Percentiles rank a stretch among this genome's conserved stretches.
Conservation (phyloP, 192 early-diverging fungal species). For the Dimargaris verticillata region DNA sequence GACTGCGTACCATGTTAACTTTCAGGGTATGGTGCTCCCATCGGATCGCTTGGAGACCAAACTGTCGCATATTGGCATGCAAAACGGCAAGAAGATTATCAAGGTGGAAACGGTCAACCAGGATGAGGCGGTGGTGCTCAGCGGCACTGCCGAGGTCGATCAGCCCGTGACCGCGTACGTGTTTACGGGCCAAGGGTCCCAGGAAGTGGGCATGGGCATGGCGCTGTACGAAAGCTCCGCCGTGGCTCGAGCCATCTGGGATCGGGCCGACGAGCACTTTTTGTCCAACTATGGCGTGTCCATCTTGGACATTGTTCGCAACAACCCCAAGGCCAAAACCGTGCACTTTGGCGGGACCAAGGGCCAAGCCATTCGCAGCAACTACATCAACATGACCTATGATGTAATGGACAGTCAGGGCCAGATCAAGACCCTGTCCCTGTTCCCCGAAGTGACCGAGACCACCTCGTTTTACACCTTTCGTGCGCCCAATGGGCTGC, state of each 20-base stretch:
- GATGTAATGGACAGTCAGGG: constrained; percentile 64
- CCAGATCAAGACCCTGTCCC: constrained; percentile 51
- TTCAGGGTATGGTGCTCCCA: constrained; percentile 88
- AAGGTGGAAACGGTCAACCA: constrained; percentile 78
- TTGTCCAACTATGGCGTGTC: constrained; percentile 72
- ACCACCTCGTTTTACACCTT: constrained; percentile 63
- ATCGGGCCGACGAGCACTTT: constrained; percentile 78
- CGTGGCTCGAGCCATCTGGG: constrained; percentile 77
- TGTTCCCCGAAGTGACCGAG: constrained; percentile 77
- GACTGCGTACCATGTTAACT: constrained; percentile 65
- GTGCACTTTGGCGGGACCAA: constrained; percentile 80
- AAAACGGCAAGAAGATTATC: constrained; percentile 90
- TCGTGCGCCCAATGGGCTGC: constrained; percentile 62
- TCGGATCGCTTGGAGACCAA: constrained; percentile 78
- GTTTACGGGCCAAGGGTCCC: constrained; percentile 94
- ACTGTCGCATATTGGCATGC: constrained; percentile 86
- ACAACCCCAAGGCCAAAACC: constrained; percentile 65
- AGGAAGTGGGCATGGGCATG: constrained; percentile 94
- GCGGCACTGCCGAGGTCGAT: constrained; percentile 83
- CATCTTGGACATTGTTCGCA: constrained; percentile 75
- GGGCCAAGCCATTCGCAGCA: constrained; percentile 61
- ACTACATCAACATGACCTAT: constrained; percentile 85
- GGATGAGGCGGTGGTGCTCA: constrained; percentile 56
- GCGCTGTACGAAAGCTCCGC: constrained; percentile 68
- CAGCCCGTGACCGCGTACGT: constrained; percentile 82